Conservation (phyloP, 208 protist species). For the Acanthamoeba rhysodes region DNA sequence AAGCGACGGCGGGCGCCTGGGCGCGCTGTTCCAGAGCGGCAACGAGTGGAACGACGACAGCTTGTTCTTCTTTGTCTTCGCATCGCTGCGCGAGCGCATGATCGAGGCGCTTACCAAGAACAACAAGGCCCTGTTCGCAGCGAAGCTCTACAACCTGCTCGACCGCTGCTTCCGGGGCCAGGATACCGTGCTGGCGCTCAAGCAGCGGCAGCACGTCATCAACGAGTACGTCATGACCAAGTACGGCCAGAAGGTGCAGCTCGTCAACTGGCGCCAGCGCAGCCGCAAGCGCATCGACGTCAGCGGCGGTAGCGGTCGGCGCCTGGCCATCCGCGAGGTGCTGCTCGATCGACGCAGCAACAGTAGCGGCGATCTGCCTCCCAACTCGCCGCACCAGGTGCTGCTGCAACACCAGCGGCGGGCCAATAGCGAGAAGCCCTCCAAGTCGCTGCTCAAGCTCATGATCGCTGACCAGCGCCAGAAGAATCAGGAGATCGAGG, state of each 20-base stretch:
- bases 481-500: constrained; percentile 73
- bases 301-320: not conserved
- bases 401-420: constrained; percentile 1
- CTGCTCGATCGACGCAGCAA: not conserved
- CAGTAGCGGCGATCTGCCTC: not conserved
- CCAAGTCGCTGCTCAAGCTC: constrained; percentile 21
- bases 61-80: constrained; percentile 54
- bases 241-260: not conserved
- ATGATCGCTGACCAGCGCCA: constrained; percentile 58
- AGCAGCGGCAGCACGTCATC: constrained; percentile 46
- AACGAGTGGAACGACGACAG: constrained; percentile 62
- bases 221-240: constrained; percentile 27
- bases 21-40: constrained; percentile 38
- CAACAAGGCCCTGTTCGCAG: constrained; percentile 47
- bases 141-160: constrained; percentile 68
- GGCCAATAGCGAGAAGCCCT: constrained; percentile 18
- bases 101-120: constrained; percentile 36
- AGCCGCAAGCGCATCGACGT: constrained; percentile 18
- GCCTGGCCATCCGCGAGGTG: not conserved
- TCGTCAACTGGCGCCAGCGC: constrained; percentile 51
- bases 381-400: not conserved
- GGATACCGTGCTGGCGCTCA: constrained; percentile 49
- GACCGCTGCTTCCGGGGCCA: constrained; percentile 7
- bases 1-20: not conserved
- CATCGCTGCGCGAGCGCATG: not conserved